Conservation (phyloP, 2,329 filamentous ascomycete species). For the Cordyceps farinosa region DNA sequence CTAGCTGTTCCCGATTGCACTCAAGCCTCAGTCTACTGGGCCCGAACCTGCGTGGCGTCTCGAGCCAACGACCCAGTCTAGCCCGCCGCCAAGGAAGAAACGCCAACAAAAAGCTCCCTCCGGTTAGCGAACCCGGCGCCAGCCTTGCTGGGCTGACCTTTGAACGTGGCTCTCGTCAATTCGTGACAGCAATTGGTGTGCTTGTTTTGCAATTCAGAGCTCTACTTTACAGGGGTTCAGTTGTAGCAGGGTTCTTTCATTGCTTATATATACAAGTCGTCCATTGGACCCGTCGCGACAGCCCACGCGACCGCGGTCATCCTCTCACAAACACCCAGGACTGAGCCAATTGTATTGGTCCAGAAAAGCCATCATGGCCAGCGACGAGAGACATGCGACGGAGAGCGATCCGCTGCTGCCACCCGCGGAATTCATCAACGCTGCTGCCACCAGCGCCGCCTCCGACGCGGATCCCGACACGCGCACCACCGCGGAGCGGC, state of each 20-base stretch:
- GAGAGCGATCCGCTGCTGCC: constrained; percentile 12
- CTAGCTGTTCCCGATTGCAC: background rate
- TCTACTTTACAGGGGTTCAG: too few relatives aligned
- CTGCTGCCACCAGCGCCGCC: background rate
- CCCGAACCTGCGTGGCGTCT: background rate
- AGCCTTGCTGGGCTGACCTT: background rate
- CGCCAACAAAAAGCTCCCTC: too few relatives aligned
- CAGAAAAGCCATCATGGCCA: background rate
- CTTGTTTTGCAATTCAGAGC: too few relatives aligned
- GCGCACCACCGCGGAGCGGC: constrained; percentile 3
- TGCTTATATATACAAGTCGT: too few relatives aligned
- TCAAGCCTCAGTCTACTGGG: too few relatives aligned
- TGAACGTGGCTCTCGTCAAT: too few relatives aligned
- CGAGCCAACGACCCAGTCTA: background rate
- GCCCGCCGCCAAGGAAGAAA: too few relatives aligned
- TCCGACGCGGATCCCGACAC: background rate
- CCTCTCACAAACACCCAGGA: too few relatives aligned
- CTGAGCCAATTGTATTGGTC: background rate
- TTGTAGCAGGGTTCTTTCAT: too few relatives aligned
- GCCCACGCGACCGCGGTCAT: background rate
- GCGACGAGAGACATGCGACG: background rate
- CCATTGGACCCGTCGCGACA: too few relatives aligned
- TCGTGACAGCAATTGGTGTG: background rate
- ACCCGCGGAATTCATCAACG: background rate
- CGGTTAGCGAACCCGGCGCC: background rate